Conservation (phyloP, 1,284 basidiomycete species). For the Fomitiporia mediterranea region DNA sequence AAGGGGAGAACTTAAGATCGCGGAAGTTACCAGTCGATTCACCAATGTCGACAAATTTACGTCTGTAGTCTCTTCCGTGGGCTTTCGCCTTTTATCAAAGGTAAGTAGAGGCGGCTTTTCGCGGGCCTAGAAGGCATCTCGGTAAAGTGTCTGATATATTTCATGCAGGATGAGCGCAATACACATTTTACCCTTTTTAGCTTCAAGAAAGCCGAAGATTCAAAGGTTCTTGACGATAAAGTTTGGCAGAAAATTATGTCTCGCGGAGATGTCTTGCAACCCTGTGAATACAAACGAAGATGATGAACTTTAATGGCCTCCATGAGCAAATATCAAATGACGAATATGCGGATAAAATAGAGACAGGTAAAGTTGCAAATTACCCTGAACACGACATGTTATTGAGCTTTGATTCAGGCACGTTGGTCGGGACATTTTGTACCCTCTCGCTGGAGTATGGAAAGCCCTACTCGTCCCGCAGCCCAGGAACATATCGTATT, state of each 20-base stretch:
- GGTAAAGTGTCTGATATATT: slow-evolving; percentile 10
- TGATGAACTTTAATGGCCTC: slow-evolving; percentile 34
- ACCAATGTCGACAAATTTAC: slow-evolving; percentile 73
- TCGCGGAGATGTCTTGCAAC: slow-evolving; percentile 70
- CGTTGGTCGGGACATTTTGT: no score
- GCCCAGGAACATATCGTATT: no score
- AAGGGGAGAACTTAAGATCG: slow-evolving; percentile 87
- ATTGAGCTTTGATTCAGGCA: no score
- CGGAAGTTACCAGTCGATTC: slow-evolving; percentile 94
- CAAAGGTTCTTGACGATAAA: slow-evolving; percentile 43
- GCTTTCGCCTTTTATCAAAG: slow-evolving; percentile 76
- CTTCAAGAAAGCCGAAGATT: slow-evolving; percentile 64
- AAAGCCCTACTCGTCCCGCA: no score
- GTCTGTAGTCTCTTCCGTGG: slow-evolving; percentile 65
- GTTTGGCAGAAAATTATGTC: slow-evolving; percentile 62
- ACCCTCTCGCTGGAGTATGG: no score
- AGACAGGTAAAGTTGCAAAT: no score
- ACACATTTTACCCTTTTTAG: slow-evolving; percentile 88
- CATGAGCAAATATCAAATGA: not conserved
- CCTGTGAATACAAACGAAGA: slow-evolving; percentile 96
- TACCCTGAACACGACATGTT: no score
- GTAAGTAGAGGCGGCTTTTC: slow-evolving; percentile 37
- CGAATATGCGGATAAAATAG: no score
- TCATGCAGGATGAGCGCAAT: slow-evolving; percentile 69
- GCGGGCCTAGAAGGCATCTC: slow-evolving; percentile 8